phyloP scores from a whole-genome alignment of 2,329 filamentous ascomycete species.

The Cordyceps cateniannulata region DNA sequence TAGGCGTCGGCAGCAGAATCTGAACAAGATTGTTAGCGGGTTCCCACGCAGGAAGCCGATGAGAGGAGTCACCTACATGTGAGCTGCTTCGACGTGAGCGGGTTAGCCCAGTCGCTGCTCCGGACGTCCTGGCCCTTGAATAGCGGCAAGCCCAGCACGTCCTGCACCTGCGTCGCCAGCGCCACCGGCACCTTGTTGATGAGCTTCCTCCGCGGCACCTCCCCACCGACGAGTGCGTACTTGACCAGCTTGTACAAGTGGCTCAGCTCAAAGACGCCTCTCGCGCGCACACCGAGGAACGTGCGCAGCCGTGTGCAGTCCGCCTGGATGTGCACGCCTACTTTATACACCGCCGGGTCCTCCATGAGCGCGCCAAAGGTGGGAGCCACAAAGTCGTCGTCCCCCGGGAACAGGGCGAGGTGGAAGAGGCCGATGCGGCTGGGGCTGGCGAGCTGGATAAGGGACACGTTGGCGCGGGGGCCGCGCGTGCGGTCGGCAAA shows the following conservation, averaged over 20 bases:
- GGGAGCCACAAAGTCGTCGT: slow-evolving; percentile 59
- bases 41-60: background rate
- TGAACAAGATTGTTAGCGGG: slow-evolving; percentile 23
- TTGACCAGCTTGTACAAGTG: slow-evolving; percentile 75
- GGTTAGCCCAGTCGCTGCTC: slow-evolving; percentile 65
- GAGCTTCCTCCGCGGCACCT: slow-evolving; percentile 37
- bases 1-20: slow-evolving; percentile 82
- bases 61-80: slow-evolving; percentile 48
- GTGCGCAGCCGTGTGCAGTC: slow-evolving; percentile 63
- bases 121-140: slow-evolving; percentile 67
- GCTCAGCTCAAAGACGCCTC: slow-evolving; percentile 72
- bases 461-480: slow-evolving; percentile 63
- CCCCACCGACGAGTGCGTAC: slow-evolving; percentile 50
- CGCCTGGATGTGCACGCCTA: slow-evolving; percentile 68
- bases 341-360: slow-evolving; percentile 61
- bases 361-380: slow-evolving; percentile 67
- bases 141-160: slow-evolving; percentile 66
- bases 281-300: slow-evolving; percentile 57
- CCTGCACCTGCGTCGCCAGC: slow-evolving; percentile 62
- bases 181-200: slow-evolving; percentile 63
- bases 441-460: slow-evolving; percentile 77
- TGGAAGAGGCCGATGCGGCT: slow-evolving; percentile 78
- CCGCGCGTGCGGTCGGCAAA: slow-evolving; percentile 39
- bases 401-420: slow-evolving; percentile 54
- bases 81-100: slow-evolving; percentile 58